Evolutionary conservation across 2,329 filamentous ascomycete species (phyloP).

Genomic region (Epichloe sp.): DNA sequence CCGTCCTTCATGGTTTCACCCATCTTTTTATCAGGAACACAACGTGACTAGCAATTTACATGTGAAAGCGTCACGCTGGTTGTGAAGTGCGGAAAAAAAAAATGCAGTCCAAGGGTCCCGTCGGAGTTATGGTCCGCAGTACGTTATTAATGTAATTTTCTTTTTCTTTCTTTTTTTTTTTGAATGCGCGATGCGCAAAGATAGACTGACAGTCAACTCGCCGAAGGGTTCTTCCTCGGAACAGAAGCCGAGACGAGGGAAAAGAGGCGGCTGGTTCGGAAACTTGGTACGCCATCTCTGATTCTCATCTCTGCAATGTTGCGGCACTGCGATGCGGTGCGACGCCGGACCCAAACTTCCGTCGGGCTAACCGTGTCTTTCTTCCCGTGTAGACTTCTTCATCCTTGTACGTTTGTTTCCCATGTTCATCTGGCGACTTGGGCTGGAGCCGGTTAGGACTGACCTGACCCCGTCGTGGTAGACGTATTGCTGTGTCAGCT

Average conservation of each 20-base stretch:
- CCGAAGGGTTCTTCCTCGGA: background rate
- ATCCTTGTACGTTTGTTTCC: constrained; percentile 26
- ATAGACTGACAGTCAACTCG: background rate
- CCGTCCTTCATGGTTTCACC: no score
- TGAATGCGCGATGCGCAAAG: background rate
- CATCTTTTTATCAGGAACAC: no score
- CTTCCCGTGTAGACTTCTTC: constrained; percentile 25
- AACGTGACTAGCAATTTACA: no score
- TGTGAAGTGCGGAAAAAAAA: no score
- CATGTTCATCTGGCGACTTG: no score
- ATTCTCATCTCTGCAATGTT: background rate
- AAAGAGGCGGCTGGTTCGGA: background rate
- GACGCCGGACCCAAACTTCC: background rate
- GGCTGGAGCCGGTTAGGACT: no score
- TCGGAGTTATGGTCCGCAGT: no score
- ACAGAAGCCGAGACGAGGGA: background rate
- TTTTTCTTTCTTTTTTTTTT: no score
- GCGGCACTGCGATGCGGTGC: background rate
- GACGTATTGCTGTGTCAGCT: constrained; percentile 48
- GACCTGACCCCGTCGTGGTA: background rate
- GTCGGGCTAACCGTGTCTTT: no score
- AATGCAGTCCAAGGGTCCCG: no score
- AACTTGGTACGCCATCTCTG: background rate
- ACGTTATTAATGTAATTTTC: no score
- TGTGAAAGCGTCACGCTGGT: no score